Evolutionary conservation across 768 basidiomycete genomes (phyloP), one percentile per base, ranked within the genome.

Genomic region (Trametes coccinea): DNA sequence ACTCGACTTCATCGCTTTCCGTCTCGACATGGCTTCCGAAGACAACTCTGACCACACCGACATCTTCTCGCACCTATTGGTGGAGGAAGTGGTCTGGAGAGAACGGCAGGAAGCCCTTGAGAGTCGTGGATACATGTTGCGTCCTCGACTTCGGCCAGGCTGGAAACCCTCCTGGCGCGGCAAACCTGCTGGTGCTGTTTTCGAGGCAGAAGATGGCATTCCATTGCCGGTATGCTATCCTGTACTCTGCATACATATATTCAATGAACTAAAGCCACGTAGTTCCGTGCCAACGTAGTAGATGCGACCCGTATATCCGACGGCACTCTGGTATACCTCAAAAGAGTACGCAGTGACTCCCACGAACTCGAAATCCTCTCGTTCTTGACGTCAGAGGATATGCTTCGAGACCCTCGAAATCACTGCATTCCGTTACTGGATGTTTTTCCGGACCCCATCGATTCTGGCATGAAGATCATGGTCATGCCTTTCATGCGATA

Each of bases 81-180:
- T 40, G 13, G 29, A 46, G 11, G 54, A 47, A 11, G 16, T 4
- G 1, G 33, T 34, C 16, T 56, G 54, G 44, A 33, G 34, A 47
- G 54, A 56, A 3, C 54, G 55, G 2, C 60, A 65, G n/a, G 43
- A 41, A 3, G 57, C 56, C 37, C 46, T 63, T 7, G 48, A 53
- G 40, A 44, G 48, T 3, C 50, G 62, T 7, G 69, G 73, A 0
- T 73, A 71, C 22, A 41, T 61, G 0, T 65, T 76, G 17, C 66
- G 71, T 14, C 70, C 68, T 1, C 66, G 75, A 0, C 70, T 69
- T 40, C 60, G 62, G 16, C 69, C 67, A 0, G 55, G 59, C 6
- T 77, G 74, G 75, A 33, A 66, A 9, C 68, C 75, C 7, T 75
- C 73, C 0, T 77, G 75, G 75, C 56, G 39, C 10, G 54, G 53